These are phyloP conservation scores for Metschnikowia santaceciliae DNA, from an alignment of 805 yeast genomes.

Conservation along the genomic window DNA sequence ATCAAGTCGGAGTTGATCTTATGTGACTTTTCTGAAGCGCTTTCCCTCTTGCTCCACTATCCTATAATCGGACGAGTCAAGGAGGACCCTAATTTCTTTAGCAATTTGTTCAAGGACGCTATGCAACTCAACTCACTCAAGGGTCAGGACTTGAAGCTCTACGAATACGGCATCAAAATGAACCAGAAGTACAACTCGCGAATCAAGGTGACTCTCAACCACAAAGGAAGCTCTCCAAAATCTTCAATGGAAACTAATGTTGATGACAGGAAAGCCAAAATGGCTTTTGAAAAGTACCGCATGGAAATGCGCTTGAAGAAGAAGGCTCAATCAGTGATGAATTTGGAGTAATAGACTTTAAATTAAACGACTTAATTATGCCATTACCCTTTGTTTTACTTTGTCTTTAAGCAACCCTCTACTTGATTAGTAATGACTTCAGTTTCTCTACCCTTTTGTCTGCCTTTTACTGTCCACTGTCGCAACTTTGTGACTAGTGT, in stretches of 20 bases:
- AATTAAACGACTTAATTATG: no score
- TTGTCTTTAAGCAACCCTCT: no score
- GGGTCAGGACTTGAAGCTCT: slow-evolving; percentile 35
- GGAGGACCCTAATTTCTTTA: slow-evolving; percentile 19
- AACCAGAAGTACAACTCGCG: slow-evolving; percentile 39
- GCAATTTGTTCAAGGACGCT: slow-evolving; percentile 31
- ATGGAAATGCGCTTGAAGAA: slow-evolving; percentile 47
- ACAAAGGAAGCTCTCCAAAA: slow-evolving; percentile 16
- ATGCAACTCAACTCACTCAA: slow-evolving; percentile 28
- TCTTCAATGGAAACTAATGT: slow-evolving; percentile 10
- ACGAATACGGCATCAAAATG: slow-evolving; percentile 38
- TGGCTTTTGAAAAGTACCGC: slow-evolving; percentile 43
- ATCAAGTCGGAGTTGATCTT: slow-evolving; percentile 41
- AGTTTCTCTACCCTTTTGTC: no score
- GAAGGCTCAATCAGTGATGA: slow-evolving; percentile 26
- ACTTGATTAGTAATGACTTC: no score
- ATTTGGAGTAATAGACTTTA: not conserved
- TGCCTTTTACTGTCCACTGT: no score
- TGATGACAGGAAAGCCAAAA: slow-evolving; percentile 29
- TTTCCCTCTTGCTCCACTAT: slow-evolving; percentile 47
- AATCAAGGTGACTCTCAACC: slow-evolving; percentile 24
- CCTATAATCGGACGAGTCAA: slow-evolving; percentile 30
- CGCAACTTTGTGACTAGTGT: no score
- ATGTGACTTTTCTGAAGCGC: slow-evolving; percentile 51
- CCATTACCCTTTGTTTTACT: no score